These are phyloP conservation scores for Candida sojae DNA, from an alignment of 1,139 yeast species.

Conservation along the genomic window DNA sequence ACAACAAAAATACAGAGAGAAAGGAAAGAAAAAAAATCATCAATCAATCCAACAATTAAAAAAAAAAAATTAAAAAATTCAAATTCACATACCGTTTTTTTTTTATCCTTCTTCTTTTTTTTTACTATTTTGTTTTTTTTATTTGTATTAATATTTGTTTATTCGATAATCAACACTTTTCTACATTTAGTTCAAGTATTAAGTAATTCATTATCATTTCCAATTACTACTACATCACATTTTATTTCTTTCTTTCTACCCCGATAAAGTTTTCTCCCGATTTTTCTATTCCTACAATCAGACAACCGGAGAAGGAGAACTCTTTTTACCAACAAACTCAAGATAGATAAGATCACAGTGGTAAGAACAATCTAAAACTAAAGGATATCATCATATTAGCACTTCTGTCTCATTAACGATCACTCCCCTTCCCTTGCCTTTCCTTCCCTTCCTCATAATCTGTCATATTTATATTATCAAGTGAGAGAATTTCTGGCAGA, in stretches of 20 bases:
- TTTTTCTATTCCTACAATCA: background rate
- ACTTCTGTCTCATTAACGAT: background rate
- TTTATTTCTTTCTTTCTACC: background rate
- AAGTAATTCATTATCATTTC: background rate
- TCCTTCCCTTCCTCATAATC: background rate
- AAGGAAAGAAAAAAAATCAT: background rate
- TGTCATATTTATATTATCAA: background rate
- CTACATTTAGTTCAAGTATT: background rate
- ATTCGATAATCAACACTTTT: no score
- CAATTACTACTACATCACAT: background rate
- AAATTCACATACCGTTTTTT: background rate
- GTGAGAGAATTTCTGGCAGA: background rate
- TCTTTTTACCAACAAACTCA: background rate
- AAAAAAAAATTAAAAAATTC: background rate
- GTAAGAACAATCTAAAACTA: background rate
- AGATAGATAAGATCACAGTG: background rate
- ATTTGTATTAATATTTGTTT: background rate
- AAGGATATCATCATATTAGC: background rate
- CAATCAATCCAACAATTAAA: slow-evolving; percentile 1
- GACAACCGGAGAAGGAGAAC: slow-evolving; percentile 1
- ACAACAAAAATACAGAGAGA: background rate
- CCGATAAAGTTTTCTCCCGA: slow-evolving; percentile 1
- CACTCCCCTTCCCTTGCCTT: no score
- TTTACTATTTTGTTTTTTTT: background rate
- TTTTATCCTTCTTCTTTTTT: background rate